Evolutionary conservation across 2,329 filamentous ascomycete species (phyloP), one percentile per base, ranked within the genome.

Genomic region (Fulvia fulva): DNA sequence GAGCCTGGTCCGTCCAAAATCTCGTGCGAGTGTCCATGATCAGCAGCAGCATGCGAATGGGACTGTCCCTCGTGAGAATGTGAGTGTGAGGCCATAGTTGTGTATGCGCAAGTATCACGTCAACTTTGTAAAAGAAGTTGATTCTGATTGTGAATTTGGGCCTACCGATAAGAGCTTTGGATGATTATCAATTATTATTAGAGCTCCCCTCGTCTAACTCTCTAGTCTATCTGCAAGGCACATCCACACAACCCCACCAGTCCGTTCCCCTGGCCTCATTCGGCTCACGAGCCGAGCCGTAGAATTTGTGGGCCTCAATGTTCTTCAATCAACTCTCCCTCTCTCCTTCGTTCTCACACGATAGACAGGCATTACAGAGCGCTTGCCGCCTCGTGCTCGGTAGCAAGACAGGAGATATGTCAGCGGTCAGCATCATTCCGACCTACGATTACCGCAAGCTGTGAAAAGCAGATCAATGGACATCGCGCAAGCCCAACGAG

Each of bases 21-120:
- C 80, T 97, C 94, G 74, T 97, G 94, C 1, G 88, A 90, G 79
- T 99, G 94, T 68, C 94, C 94, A 75, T 97, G 94, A 71, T 93
- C 89, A 55, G 81, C 82, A 60, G 70, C 73, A 58, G 71, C 70
- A 44, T 72, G 69, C 3, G 66, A 67, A 59, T 76, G 73, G 52
- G 76, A 72, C 62, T 72, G 73, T 41, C 76, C 74, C 49, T 75
- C 74, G 71, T 84, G 81, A 19, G 81, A 79, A 64, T 83, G 81
- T 57, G 79, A 67, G 52, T 71, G 64, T 41, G 56, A 58, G 50
- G 63, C 53, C 62, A 66, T 67, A 45, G 26, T 58, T 47, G 44
- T 23, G 12, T 26, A 21, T 47, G 3, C 7, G 16, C 21, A 47
- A 21, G 5, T 23, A 19, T 5, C 21, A 11, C 2, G 19, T 14